Evolutionary conservation across 495 filamentous ascomycete genomes (phyloP), one percentile per base, ranked within the genome.

Genomic region (Tuber melanosporum): DNA sequence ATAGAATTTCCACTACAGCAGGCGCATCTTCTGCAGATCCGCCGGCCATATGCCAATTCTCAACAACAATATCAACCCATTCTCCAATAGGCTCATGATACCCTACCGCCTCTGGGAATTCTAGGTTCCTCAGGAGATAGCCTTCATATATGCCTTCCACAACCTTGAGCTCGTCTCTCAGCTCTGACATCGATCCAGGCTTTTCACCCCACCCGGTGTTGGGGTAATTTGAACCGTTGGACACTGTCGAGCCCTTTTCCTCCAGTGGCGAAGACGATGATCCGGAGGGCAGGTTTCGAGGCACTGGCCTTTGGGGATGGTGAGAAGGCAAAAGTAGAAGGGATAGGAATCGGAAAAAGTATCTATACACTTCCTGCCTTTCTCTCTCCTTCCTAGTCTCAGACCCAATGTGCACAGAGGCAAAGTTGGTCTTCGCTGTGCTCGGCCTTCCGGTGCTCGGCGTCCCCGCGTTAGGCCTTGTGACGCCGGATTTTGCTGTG

Each of bases 21-120:
- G 77, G 72, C 2, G 82, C 89, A 76, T 86, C 88, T 92, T 93
- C 95, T 36, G 87, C 87, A 22, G 89, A 87, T 5, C 93, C 92
- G 78, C 91, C 92, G 12, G 97, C 83, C 52, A 93, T 86, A 47
- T 88, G 84, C 96, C 96, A 99, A 83, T 99, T 98, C 62, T 84
- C 85, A 80, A 95, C 91, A 22, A 93, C 92, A 72, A 90, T 86
- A 76, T 92, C 89, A 9, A 92, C 89, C 89, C 95, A 98, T 71
- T 87, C 86, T 80, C 97, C 94, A 46, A 98, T 88, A 79, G 91
- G 91, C 41, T 88, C 85, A 80, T 93, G 93, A 73, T 86, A 83
- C 77, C 94, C 88, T 70, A 91, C 91, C 1, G 95, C 96, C 80
- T 89, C 91, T 8, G 95, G 95, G 81, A 98, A 99, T 69, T 87